phyloP scores from a whole-genome alignment of 805 yeast species.

The Torulaspora franciscae region DNA sequence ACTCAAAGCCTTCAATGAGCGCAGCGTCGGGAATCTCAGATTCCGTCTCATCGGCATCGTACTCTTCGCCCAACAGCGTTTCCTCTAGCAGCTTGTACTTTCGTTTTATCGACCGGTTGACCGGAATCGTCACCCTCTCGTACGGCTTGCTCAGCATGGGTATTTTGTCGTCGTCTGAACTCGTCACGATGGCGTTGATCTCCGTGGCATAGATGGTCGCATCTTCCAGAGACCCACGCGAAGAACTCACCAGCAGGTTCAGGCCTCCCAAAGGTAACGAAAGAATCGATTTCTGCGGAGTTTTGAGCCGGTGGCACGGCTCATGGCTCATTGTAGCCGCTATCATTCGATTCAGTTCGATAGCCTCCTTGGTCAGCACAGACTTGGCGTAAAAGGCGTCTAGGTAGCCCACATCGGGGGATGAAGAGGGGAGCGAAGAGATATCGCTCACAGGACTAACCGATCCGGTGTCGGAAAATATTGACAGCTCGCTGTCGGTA shows the following conservation, averaged over 20 bases:
- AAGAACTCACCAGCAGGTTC: conserved; percentile 29
- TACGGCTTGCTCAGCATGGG: conserved; percentile 24
- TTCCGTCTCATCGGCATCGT: conserved; percentile 10
- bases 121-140: conserved; percentile 33
- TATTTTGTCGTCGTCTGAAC: conserved; percentile 16
- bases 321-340: conserved; percentile 11
- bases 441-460: conserved; percentile 26
- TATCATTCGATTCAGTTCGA: conserved; percentile 19
- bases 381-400: conserved; percentile 11
- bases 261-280: conserved; percentile 17
- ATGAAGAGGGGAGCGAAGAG: conserved; percentile 18
- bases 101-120: conserved; percentile 25
- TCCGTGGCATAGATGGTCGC: conserved; percentile 36
- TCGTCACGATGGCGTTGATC: conserved; percentile 24
- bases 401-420: conserved; percentile 15
- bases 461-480: conserved; percentile 19
- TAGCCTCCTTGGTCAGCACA: conserved; percentile 12
- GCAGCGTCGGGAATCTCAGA: conserved; percentile 25
- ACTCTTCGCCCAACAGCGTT: conserved; percentile 19
- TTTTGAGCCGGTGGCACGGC: conserved; percentile 21
- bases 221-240: conserved; percentile 29
- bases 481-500: conserved; percentile 11
- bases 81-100: conserved; percentile 21
- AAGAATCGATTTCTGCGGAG: conserved; percentile 24
- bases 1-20: conserved; percentile 29